Evolutionary conservation across 1,139 yeast genomes (phyloP).

Genomic region (Scheffersomyces parashehatae): DNA sequence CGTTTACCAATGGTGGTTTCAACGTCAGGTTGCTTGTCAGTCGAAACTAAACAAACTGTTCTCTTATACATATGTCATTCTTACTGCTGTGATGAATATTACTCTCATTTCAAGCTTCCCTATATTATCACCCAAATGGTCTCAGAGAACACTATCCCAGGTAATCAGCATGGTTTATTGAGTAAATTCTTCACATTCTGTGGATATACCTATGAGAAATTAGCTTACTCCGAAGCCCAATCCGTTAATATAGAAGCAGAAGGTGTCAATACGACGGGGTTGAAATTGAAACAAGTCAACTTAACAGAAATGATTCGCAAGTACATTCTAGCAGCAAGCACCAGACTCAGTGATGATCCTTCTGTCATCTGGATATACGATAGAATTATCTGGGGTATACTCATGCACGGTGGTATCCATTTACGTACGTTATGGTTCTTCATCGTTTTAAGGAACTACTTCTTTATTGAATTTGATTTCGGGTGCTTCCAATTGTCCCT

Average conservation of each 20-base stretch:
- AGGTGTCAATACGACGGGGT: slow-evolving; percentile 4
- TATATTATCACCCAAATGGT: background rate
- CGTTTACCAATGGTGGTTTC: slow-evolving; percentile 7
- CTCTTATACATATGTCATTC: slow-evolving; percentile 15
- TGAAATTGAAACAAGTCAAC: slow-evolving; percentile 9
- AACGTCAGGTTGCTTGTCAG: slow-evolving; percentile 14
- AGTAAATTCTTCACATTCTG: slow-evolving; percentile 17
- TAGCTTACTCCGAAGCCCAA: slow-evolving; percentile 12
- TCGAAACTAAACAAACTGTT: slow-evolving; percentile 12
- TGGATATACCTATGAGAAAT: slow-evolving; percentile 21
- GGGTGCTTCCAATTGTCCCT: slow-evolving; percentile 20
- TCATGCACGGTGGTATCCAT: slow-evolving; percentile 47
- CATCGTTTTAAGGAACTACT: slow-evolving; percentile 29
- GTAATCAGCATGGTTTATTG: slow-evolving; percentile 17
- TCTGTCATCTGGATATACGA: slow-evolving; percentile 29
- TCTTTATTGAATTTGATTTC: slow-evolving; percentile 20
- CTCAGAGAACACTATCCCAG: slow-evolving; percentile 8
- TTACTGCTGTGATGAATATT: slow-evolving; percentile 12
- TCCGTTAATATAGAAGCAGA: slow-evolving; percentile 10
- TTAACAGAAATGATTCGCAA: slow-evolving; percentile 33
- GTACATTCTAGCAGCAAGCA: slow-evolving; percentile 29
- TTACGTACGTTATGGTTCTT: slow-evolving; percentile 44
- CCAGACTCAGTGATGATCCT: slow-evolving; percentile 37
- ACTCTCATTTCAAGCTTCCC: background rate
- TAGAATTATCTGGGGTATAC: slow-evolving; percentile 37